Percentiles rank a stretch among this genome's conserved stretches.
Conservation (phyloP, 176 grass and related monocot species). For the Tuctoria greenei region DNA sequence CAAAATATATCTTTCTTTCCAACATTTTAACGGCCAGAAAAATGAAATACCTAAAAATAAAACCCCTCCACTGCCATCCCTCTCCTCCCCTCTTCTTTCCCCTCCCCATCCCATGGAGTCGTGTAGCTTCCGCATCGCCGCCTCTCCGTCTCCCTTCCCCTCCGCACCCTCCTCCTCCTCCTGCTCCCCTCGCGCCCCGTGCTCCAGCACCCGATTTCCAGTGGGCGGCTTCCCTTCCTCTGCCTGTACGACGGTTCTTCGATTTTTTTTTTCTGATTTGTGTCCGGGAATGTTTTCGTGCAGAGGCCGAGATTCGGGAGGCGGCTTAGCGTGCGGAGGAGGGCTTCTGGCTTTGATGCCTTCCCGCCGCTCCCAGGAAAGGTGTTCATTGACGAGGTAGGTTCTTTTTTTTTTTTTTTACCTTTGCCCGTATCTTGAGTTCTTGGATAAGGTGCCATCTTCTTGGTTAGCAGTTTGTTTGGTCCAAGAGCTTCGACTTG, state of each 20-base stretch:
- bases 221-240: background rate
- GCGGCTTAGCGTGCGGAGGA: conserved; percentile 44
- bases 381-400: conserved; percentile 75
- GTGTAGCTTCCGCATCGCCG: conserved; percentile 55
- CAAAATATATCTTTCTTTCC: background rate
- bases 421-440: background rate
- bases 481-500: background rate
- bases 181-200: conserved; percentile 21
- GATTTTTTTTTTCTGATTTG: background rate
- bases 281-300: conserved; percentile 1
- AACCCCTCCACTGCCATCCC: conserved; percentile 22
- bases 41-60: conserved; percentile 37
- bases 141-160: conserved; percentile 53
- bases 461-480: conserved; percentile 5
- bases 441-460: conserved; percentile 15
- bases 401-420: conserved; percentile 17
- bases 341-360: conserved; percentile 56
- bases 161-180: conserved; percentile 42
- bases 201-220: conserved; percentile 26
- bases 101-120: conserved; percentile 48
- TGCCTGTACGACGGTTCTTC: background rate
- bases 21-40: conserved; percentile 32
- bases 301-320: conserved; percentile 46
- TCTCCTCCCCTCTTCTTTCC: conserved; percentile 29
- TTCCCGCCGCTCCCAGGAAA: conserved; percentile 54